phyloP scores from a whole-genome alignment of 139 green algal genomes.

The Haematococcus sp. region DNA sequence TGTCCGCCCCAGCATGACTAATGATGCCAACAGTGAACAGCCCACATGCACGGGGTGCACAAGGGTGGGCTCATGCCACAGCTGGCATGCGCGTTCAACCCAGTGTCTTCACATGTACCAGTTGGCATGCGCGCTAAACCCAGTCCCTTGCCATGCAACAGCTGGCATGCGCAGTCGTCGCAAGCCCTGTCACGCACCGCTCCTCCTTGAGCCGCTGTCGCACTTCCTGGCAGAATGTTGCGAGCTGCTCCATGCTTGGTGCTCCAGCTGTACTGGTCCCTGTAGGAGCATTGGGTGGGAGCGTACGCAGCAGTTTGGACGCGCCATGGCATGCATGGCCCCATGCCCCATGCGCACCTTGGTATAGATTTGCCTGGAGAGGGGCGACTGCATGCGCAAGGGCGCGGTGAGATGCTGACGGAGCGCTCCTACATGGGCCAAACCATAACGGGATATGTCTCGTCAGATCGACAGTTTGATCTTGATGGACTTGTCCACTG shows the following conservation, averaged over 20 bases:
- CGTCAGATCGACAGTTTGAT: background rate
- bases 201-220: conserved; percentile 11
- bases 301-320: too few relatives aligned
- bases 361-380: conserved; percentile 17
- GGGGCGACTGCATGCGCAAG: conserved; percentile 1
- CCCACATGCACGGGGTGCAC: background rate
- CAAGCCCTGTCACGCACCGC: conserved; percentile 1
- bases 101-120: too few relatives aligned
- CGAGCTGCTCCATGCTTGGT: background rate
- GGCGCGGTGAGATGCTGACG: background rate
- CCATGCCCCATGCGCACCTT: background rate
- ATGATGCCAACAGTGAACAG: background rate
- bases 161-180: too few relatives aligned
- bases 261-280: too few relatives aligned
- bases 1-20: background rate
- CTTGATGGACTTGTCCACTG: too few relatives aligned
- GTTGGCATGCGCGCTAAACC: too few relatives aligned
- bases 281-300: too few relatives aligned
- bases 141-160: too few relatives aligned
- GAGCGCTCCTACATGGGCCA: background rate
- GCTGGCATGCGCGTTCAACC: too few relatives aligned
- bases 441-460: background rate
- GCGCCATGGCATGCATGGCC: too few relatives aligned
- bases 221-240: conserved; percentile 7
- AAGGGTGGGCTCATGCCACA: too few relatives aligned